phyloP scores from a whole-genome alignment of 139 green algal genomes.

The Yamagishiella unicocca region DNA sequence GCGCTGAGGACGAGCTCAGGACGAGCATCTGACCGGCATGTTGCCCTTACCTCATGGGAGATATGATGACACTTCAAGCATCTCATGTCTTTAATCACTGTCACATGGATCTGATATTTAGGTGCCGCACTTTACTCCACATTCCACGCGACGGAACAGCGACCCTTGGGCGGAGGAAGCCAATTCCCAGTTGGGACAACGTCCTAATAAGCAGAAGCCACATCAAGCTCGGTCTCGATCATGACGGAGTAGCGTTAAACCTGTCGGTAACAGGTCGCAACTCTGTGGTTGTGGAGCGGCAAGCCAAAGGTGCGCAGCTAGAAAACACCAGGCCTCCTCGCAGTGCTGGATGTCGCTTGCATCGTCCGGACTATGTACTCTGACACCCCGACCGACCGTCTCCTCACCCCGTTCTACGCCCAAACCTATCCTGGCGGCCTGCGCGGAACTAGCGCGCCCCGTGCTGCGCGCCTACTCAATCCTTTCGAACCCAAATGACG shows the following conservation, averaged over 20 bases:
- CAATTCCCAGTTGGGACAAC: constrained; percentile 2
- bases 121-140: not conserved
- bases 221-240: not conserved
- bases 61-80: no score
- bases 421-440: not conserved
- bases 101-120: constrained; percentile 14
- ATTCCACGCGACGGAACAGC: not conserved
- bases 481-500: not conserved
- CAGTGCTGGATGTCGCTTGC: no score
- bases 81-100: no score
- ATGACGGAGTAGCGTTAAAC: not conserved
- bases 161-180: constrained; percentile 2
- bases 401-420: no score
- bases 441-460: not conserved
- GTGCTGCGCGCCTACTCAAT: not conserved
- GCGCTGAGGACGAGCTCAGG: no score
- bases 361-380: no score
- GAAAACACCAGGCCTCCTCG: no score
- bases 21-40: no score
- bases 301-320: not conserved
- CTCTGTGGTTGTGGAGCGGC: not conserved
- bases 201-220: constrained; percentile 26
- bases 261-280: not conserved
- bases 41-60: no score
- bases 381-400: no score